Evolutionary conservation across 2,329 filamentous ascomycete genomes (phyloP).

Genomic region (Bipolaris oryzae): DNA sequence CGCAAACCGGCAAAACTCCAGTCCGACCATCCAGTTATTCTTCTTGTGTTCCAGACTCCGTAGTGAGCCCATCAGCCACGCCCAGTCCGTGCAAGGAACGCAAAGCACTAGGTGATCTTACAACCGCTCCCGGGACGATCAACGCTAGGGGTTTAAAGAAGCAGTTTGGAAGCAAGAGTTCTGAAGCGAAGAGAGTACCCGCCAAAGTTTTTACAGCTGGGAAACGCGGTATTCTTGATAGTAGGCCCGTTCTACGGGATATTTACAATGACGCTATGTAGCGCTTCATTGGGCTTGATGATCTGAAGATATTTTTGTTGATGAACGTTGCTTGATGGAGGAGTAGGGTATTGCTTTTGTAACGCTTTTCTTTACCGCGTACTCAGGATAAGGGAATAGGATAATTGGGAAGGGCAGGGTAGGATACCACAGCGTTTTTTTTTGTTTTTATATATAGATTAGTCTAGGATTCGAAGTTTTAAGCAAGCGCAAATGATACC

Average conservation of each 20-base stretch:
- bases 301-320: no score
- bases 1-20: slow-evolving; percentile 38
- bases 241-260: slow-evolving; percentile 73
- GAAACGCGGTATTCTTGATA: slow-evolving; percentile 64
- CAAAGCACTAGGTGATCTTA: slow-evolving; percentile 35
- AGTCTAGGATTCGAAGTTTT: no score
- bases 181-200: slow-evolving; percentile 55
- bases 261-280: slow-evolving; percentile 67
- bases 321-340: not conserved
- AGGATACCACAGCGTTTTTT: no score
- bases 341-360: no score
- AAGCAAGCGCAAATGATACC: no score
- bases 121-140: slow-evolving; percentile 7
- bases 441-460: no score
- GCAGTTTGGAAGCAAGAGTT: slow-evolving; percentile 32
- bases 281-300: not conserved
- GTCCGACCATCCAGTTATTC: slow-evolving; percentile 3
- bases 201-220: slow-evolving; percentile 66
- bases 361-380: not conserved
- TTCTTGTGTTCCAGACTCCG: not conserved
- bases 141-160: slow-evolving; percentile 27
- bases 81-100: slow-evolving; percentile 45
- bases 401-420: not conserved
- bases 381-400: not conserved
- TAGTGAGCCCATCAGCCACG: slow-evolving; percentile 11